Evolutionary conservation across 345 rosid genomes (phyloP), one percentile per base, ranked within the genome.

Genomic region (Geranium rotundifolium): DNA sequence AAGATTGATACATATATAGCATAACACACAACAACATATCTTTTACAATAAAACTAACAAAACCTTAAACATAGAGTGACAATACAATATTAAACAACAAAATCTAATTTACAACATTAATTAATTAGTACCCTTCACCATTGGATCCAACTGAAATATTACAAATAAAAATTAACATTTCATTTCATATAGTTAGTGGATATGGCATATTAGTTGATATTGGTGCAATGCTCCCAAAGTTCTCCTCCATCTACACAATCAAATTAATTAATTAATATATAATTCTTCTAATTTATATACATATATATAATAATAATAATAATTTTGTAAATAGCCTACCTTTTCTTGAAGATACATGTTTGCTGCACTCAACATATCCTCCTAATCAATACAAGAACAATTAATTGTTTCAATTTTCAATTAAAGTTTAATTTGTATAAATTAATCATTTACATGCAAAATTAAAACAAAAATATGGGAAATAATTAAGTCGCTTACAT

Each of bases 311-410:
- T 8, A 4, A 20, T 18, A 18, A 39, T 2, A 18, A 5, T 19
- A 29, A n/a, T 3, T 6, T 29, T n/a, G 29, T 63, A 39, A 60
- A 27, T 16, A 19, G 58, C 7, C 16, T 76, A 90, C 97, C 95
- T 88, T 86, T 56, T 88, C 86, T 56, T 80, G 91, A 71, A 90
- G 87, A 69, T 69, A 78, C 70, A 80, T 80, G 65, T 90, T 90
- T 70, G 93, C 80, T 64, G 91, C 85, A 62, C 74, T 78, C 76
- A 90, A 73, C 57, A 84, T 69, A 64, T 85, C 91, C 73, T 90
- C 97, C 97, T 90, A 56, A 68, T 37, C 39, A n/a, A 59, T 16
- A 66, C 13, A 54, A 55, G 27, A 57, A 20, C 27, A 23, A 23
- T 23, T 23, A 60, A 59, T 41, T 15, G 5, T 29, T 7, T 55